Base-by-base conservation (phyloP, 2,329 filamentous ascomycete genomes). In the Penicillium sp. region DNA sequence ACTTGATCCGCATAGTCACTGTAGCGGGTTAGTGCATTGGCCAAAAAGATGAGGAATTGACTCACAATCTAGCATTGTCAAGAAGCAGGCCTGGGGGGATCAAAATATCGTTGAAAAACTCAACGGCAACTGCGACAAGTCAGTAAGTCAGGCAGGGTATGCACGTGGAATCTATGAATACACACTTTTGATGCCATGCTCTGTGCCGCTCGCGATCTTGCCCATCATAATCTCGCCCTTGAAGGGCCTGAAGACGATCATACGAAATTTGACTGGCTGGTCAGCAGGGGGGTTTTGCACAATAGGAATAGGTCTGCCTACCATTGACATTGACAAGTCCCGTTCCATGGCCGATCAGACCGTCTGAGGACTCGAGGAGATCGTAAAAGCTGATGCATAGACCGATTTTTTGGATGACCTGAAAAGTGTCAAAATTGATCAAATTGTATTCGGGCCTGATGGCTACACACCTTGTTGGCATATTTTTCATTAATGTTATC, bases 401-500 rank as follows among this genome's bases (percentile, higher is more conserved):
- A 10, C 94, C 94, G 53, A 97, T 86, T 68, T 94, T 94, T 70
- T 96, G 93, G 56, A 99, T 90, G 21, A 91, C 88, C 82, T 88
- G 51, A n/a, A 43, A 16, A 29, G n/a, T 39, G 28, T 53, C 12
- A 52, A 42, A 54, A 38, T 54, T 36, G 26, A 26, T 33, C 24
- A 15, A 21, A 16, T 38, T 39, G 10, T 5, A 21, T 18, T 7
- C 31, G 21, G 9, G 44, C 9, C 31, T 24, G 4, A 21, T 47
- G 23, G 13, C 8, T 21, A 46, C 60, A 36, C 47, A 90, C 87
- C 74, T 93, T 94, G 76, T 99, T 96, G 54, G 93, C 86, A 73
- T 96, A 99, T 75, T 99, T 99, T 58, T 86, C 82, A 71, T 99
- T 97, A 76, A 99, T 94, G 65, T 94, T 94, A 76, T 99, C 92